phyloP scores from a whole-genome alignment of 176 grass and related monocot genomes.

The Raddia guianensis region DNA sequence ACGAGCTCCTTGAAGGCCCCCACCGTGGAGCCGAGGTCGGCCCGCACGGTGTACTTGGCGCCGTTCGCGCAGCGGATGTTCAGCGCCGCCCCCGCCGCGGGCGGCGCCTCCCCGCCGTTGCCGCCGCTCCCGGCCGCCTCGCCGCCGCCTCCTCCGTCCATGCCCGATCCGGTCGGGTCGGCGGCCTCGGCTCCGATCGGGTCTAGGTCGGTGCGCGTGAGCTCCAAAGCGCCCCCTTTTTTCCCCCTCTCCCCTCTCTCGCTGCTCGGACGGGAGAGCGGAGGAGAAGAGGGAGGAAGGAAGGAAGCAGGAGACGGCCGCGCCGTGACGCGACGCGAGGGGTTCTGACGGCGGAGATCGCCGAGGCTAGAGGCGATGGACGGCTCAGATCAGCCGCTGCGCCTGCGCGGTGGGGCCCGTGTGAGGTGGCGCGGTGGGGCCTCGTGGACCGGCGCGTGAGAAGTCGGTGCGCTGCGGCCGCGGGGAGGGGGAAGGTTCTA shows the following conservation, averaged over 20 bases:
- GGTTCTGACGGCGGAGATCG: conserved; percentile 42
- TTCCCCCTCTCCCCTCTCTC: neutral
- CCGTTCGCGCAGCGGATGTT: conserved; percentile 83
- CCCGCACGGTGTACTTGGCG: conserved; percentile 70
- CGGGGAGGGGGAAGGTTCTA: conserved; percentile 44
- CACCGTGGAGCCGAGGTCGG: conserved; percentile 60
- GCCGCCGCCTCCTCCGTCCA: conserved; percentile 51
- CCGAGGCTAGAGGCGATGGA: neutral
- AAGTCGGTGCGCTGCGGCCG: neutral
- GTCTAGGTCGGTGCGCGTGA: conserved; percentile 40
- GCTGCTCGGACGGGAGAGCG: conserved; percentile 1
- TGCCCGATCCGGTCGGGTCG: conserved; percentile 54
- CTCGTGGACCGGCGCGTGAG: conserved; percentile 7
- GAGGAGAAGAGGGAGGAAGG: neutral
- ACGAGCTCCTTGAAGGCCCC: conserved; percentile 73
- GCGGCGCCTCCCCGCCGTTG: conserved; percentile 36
- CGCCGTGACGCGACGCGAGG: conserved; percentile 13
- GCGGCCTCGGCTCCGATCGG: conserved; percentile 39
- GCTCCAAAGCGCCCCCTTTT: conserved; percentile 22
- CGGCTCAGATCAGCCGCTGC: conserved; percentile 35
- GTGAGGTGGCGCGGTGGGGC: conserved; percentile 19
- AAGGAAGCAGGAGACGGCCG: neutral
- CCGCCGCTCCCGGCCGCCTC: conserved; percentile 40
- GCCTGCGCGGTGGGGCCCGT: neutral
- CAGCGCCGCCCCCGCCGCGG: conserved; percentile 46